These are phyloP conservation scores for Lathyrus tuberosus DNA, from an alignment of 306 rosid species.

Conservation along the genomic window DNA sequence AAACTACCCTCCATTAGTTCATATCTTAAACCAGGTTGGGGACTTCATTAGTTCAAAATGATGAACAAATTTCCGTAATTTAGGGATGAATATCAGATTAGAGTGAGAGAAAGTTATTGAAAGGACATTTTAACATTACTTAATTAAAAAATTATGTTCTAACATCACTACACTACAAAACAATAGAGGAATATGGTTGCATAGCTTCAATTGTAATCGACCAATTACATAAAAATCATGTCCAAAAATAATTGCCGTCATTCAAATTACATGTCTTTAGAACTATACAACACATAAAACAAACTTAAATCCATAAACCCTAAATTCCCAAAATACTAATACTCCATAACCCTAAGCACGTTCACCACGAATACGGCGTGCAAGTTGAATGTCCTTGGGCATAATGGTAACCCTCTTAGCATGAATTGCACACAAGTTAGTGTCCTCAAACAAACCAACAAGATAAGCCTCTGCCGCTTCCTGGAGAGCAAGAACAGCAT, in stretches of 20 bases:
- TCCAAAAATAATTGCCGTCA: background rate
- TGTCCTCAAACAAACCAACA: constrained; percentile 78
- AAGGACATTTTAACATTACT: too few species aligned
- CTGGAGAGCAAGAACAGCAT: constrained; percentile 77
- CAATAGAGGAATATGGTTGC: background rate
- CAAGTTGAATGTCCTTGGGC: constrained; percentile 81
- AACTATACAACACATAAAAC: constrained; percentile 22
- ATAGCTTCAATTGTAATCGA: background rate
- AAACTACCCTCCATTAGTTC: too few species aligned
- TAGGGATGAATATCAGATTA: too few species aligned
- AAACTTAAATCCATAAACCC: background rate
- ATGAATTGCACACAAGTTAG: constrained; percentile 74
- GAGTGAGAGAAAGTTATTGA: too few species aligned
- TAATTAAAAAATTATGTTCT: too few species aligned
- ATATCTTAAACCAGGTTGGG: too few species aligned
- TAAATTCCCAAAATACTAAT: background rate
- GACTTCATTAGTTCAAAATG: too few species aligned
- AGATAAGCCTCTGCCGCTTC: constrained; percentile 76
- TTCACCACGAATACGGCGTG: constrained; percentile 71
- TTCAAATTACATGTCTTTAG: background rate
- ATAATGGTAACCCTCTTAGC: constrained; percentile 84
- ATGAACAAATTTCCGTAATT: too few species aligned
- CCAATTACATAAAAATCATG: background rate
- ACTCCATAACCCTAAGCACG: constrained; percentile 51
- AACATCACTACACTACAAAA: too few species aligned